Evolutionary conservation across 2,329 filamentous ascomycete species (phyloP).

Genomic region (Stachybotrys echinatus): DNA sequence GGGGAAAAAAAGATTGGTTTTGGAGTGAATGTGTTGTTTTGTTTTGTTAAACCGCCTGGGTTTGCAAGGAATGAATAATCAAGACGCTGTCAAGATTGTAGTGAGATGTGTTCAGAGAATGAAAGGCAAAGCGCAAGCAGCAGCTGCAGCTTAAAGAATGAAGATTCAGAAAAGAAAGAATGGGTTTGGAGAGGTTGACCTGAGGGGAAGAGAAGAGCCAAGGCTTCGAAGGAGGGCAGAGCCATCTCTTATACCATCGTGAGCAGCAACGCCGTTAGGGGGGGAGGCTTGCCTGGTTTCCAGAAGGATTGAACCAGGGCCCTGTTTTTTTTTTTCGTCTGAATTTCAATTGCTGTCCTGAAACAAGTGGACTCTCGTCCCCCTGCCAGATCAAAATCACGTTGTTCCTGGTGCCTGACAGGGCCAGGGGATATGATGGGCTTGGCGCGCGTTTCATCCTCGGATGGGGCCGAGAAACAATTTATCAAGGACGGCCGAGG

Average conservation of each 20-base stretch:
- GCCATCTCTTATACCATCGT: neutral
- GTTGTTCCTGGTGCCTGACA: neutral
- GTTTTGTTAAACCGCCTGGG: conserved; percentile 16
- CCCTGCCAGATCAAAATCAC: too few species aligned
- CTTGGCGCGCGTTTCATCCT: neutral
- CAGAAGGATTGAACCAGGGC: too few species aligned
- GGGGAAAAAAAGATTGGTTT: conserved; percentile 1
- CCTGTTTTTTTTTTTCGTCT: too few species aligned
- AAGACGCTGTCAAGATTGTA: neutral
- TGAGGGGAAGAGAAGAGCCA: neutral
- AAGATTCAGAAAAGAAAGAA: neutral
- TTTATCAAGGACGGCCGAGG: neutral
- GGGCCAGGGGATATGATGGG: too few species aligned
- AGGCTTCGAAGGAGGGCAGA: too few species aligned
- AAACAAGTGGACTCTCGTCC: neutral
- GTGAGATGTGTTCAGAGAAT: neutral
- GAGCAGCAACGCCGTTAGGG: too few species aligned
- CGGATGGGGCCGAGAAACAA: neutral
- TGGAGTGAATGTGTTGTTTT: neutral
- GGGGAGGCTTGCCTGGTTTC: too few species aligned
- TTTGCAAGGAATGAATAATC: conserved; percentile 14
- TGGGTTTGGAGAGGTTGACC: neutral
- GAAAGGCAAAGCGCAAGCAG: neutral
- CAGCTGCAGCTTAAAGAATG: conserved; percentile 1
- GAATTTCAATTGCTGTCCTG: neutral